Conservation (phyloP, 2,329 filamentous ascomycete genomes). For the Cercospora janseana region DNA sequence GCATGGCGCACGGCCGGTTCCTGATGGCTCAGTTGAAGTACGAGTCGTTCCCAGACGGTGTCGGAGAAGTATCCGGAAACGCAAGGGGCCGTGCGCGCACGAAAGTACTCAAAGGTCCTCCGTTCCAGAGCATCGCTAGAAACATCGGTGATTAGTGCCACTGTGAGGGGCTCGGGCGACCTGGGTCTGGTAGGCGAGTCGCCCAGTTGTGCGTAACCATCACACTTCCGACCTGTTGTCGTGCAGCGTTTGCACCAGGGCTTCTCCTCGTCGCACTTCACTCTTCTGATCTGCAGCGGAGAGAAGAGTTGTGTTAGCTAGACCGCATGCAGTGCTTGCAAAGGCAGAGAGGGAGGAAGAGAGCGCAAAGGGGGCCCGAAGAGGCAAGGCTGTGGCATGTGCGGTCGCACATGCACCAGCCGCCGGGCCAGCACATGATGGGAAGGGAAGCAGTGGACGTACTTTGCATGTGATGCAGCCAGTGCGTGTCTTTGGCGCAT, state of each 20-base stretch:
- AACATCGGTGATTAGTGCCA: conserved; percentile 26
- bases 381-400: conserved; percentile 14
- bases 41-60: conserved; percentile 32
- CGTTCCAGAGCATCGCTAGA: conserved; percentile 31
- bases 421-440: not conserved
- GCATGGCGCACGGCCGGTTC: conserved; percentile 37
- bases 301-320: conserved; percentile 4
- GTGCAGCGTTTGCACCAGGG: conserved; percentile 55
- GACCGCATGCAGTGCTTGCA: conserved; percentile 4
- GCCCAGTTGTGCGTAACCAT: conserved; percentile 48
- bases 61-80: conserved; percentile 36
- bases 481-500: conserved; percentile 28
- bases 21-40: conserved; percentile 35
- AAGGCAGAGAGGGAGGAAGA: not conserved
- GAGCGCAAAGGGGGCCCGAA: conserved; percentile 11
- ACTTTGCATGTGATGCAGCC: conserved; percentile 30
- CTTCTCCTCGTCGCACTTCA: conserved; percentile 58
- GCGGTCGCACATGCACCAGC: conserved; percentile 12
- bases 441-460: conserved; percentile 15
- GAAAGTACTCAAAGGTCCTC: conserved; percentile 36
- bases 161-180: conserved; percentile 20
- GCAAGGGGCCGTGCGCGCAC: conserved; percentile 28
- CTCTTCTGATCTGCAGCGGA: conserved; percentile 51
- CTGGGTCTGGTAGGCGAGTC: conserved; percentile 16
- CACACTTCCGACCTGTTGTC: conserved; percentile 56